These are phyloP conservation scores for Fusarium albosuccineum DNA, from an alignment of 2,329 filamentous ascomycete genomes.

Conservation along the genomic window DNA sequence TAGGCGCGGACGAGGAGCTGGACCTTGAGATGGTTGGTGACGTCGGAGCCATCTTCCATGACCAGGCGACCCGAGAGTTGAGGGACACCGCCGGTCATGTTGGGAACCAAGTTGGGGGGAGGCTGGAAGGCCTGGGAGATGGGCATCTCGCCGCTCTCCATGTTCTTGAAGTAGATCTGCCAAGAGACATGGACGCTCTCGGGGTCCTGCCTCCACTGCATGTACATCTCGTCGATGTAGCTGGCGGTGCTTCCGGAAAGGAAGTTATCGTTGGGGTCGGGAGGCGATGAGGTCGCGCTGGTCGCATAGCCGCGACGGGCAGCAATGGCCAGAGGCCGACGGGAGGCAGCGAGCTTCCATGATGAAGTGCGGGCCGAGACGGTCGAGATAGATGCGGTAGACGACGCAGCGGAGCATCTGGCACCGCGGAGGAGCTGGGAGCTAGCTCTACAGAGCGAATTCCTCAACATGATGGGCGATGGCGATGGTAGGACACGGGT, in stretches of 20 bases:
- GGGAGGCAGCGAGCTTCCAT: constrained; percentile 60
- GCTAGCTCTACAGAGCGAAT: constrained; percentile 74
- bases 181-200: constrained; percentile 96
- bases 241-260: constrained; percentile 96
- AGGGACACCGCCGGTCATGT: constrained; percentile 82
- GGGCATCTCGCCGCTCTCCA: constrained; percentile 98
- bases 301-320: constrained; percentile 68
- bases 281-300: constrained; percentile 64
- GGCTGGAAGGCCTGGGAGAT: constrained; percentile 97
- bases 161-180: constrained; percentile 99
- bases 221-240: constrained; percentile 99
- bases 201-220: constrained; percentile 96
- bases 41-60: constrained; percentile 78
- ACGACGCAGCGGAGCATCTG: constrained; percentile 59
- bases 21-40: constrained; percentile 97
- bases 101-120: constrained; percentile 90
- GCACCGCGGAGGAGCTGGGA: constrained; percentile 70
- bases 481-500: constrained; percentile 24
- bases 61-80: constrained; percentile 77
- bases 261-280: constrained; percentile 94
- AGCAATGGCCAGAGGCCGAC: constrained; percentile 63
- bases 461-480: constrained; percentile 75
- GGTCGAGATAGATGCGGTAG: constrained; percentile 59
- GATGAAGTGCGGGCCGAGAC: constrained; percentile 56
- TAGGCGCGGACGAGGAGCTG: constrained; percentile 97